Conservation (phyloP, 768 basidiomycete genomes). For the Trametes cingulata region DNA sequence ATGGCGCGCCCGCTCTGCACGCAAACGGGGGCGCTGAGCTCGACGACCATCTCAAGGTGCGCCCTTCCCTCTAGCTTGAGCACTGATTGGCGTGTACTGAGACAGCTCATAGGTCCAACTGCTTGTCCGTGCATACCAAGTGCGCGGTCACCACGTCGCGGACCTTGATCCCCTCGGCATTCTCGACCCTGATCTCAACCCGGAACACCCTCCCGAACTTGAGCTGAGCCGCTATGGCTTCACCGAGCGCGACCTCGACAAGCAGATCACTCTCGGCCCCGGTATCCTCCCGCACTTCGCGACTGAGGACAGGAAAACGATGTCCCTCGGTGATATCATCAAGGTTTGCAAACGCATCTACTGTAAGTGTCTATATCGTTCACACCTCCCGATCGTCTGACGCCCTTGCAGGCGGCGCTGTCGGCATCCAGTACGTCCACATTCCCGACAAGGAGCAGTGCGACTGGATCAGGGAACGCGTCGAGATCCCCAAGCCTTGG, state of each 20-base stretch:
- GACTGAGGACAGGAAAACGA: slow-evolving; percentile 78
- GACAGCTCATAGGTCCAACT: slow-evolving; percentile 76
- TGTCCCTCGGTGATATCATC: slow-evolving; percentile 92
- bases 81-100: background rate
- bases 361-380: slow-evolving; percentile 42
- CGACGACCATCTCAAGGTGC: slow-evolving; percentile 92
- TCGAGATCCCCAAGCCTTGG: slow-evolving; percentile 96
- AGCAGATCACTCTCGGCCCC: slow-evolving; percentile 91
- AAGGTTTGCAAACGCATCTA: slow-evolving; percentile 89
- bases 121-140: slow-evolving; percentile 97
- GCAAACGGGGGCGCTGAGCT: slow-evolving; percentile 66
- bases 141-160: slow-evolving; percentile 95
- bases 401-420: slow-evolving; percentile 49
- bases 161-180: slow-evolving; percentile 96
- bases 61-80: background rate
- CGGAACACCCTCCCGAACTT: slow-evolving; percentile 81
- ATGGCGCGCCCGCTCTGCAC: slow-evolving; percentile 25
- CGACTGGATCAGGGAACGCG: slow-evolving; percentile 97
- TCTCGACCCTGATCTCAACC: slow-evolving; percentile 81
- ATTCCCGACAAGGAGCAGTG: slow-evolving; percentile 99
- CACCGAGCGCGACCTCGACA: slow-evolving; percentile 90
- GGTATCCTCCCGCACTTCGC: slow-evolving; percentile 97
- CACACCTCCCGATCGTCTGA: background rate
- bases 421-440: slow-evolving; percentile 92
- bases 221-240: slow-evolving; percentile 95